Evolutionary conservation across 129 eudicot genomes (phyloP).

Genomic region (Helianthus tuberosus): DNA sequence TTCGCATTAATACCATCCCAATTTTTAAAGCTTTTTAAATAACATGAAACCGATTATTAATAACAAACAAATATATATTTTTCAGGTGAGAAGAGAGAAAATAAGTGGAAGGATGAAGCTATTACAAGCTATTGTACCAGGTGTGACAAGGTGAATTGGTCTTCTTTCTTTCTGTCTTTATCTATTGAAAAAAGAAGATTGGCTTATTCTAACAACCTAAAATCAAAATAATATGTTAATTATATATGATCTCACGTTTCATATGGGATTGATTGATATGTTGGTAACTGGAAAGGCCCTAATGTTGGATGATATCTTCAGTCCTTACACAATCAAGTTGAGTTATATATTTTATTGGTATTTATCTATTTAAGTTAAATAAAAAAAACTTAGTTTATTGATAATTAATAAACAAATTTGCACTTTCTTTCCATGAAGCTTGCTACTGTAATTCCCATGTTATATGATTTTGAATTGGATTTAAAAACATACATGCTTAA

Average conservation of each 20-base stretch:
- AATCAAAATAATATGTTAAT: conserved; percentile 6
- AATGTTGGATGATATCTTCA: conserved; percentile 99
- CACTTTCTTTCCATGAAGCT: conserved; percentile 96
- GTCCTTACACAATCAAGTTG: conserved; percentile 97
- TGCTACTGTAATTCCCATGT: conserved; percentile 76
- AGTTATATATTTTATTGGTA: conserved; percentile 42
- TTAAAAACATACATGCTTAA: conserved; percentile 62
- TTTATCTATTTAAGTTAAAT: background rate
- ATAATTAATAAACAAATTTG: background rate
- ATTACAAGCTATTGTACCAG: conserved; percentile 88
- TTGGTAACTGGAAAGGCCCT: conserved; percentile 99
- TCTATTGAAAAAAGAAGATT: background rate
- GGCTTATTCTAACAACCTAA: conserved; percentile 1
- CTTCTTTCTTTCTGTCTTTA: conserved; percentile 25
- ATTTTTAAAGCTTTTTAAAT: background rate
- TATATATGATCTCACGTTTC: conserved; percentile 51
- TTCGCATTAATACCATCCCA: no score
- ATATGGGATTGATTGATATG: conserved; percentile 52
- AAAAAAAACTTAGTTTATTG: conserved; percentile 4
- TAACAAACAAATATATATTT: background rate
- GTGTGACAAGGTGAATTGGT: no score
- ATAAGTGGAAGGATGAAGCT: conserved; percentile 96
- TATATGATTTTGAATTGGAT: conserved; percentile 82
- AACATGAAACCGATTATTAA: background rate
- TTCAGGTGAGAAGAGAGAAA: conserved; percentile 92